Base-by-base conservation (phyloP, 2,329 filamentous ascomycete genomes). In the Pseudogymnoascus sp. region DNA sequence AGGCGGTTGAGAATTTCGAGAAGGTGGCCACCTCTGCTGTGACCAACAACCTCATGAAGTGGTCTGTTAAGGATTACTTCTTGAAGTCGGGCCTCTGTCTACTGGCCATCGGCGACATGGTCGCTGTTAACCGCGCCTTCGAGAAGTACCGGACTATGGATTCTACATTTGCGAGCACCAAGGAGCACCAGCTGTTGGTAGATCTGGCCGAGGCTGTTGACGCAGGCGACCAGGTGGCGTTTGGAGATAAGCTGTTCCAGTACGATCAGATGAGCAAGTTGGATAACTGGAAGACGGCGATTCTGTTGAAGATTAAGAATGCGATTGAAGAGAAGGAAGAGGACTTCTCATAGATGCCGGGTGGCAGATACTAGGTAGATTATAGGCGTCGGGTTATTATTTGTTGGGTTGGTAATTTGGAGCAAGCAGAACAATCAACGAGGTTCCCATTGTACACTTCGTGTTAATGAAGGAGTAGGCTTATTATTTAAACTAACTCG, bases 241-340 rank as follows among this genome's bases (percentile, higher is more conserved):
- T 96, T 70, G 84, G 88, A 21, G 90, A 96, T 71, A 92, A 92
- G 74, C 76, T 94, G 65, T 96, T 89, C 79, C 86, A 93, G 73
- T 97, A 85, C 72, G 92, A 97, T 74, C 90, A 95, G 78, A 81
- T 96, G 77, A 94, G 87, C 77, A 94, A 94, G 80, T 78, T 97
- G 71, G 92, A 97, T 73, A 94, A 93, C 79, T 97, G 93, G 93
- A 96, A 97, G 87, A 96, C 90, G 59, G 90, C 88, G 33, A 78
- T 96, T 62, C 75, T 96, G 65, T 77, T 96, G 71, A 84, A 86
- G 68, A 82, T 97, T 70, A 97, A 97, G 86, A 86, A 87, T 69
- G 81, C 81, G 60, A 95, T 96, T 69, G 88, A 93, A 76, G 81
- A 85, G 71, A 78, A 81, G 66, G 84, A 79, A 40, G 86, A 88